Percentiles rank a stretch among this genome's conserved stretches.
Evolutionary conservation across 768 basidiomycete genomes (phyloP).

Genomic region (Dioszegia hungarica): DNA sequence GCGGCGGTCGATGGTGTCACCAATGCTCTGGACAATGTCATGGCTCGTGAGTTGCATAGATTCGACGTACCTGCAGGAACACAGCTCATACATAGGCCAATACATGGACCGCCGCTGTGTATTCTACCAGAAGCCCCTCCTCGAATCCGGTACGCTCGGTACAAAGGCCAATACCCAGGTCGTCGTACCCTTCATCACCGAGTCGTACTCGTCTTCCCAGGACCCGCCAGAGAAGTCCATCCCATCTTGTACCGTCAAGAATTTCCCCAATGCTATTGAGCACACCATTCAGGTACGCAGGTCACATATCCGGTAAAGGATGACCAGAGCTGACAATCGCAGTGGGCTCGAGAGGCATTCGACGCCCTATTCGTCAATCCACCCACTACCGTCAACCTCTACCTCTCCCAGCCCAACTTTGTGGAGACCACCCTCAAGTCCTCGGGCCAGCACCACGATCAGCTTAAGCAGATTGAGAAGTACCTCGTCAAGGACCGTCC

Average conservation of each 20-base stretch:
- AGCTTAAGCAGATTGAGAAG: conserved; percentile 78
- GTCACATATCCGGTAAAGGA: no score
- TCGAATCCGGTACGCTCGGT: conserved; percentile 96
- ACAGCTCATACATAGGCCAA: no score
- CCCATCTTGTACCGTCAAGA: conserved; percentile 95
- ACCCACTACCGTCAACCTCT: conserved; percentile 86
- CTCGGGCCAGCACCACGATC: conserved; percentile 84
- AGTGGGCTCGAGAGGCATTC: conserved; percentile 94
- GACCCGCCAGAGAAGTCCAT: conserved; percentile 98
- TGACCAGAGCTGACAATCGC: not conserved
- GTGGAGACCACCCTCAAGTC: conserved; percentile 84
- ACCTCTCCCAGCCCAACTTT: conserved; percentile 94
- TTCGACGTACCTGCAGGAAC: no score
- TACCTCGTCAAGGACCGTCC: conserved; percentile 90
- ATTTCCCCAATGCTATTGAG: conserved; percentile 95
- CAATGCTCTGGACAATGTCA: conserved; percentile 94
- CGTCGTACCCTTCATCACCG: conserved; percentile 85
- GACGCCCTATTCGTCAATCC: conserved; percentile 92
- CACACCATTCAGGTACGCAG: conserved; percentile 97
- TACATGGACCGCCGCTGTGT: conserved; percentile 99
- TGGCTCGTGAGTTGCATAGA: conserved; percentile 80
- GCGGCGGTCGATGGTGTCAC: conserved; percentile 84
- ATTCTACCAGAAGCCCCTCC: conserved; percentile 87
- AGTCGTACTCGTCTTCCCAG: conserved; percentile 95
- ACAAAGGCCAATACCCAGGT: conserved; percentile 98